Evolutionary conservation across 1,284 basidiomycete species (phyloP), one percentile per base, ranked within the genome.

Genomic region (Ganoderma resinaceum): DNA sequence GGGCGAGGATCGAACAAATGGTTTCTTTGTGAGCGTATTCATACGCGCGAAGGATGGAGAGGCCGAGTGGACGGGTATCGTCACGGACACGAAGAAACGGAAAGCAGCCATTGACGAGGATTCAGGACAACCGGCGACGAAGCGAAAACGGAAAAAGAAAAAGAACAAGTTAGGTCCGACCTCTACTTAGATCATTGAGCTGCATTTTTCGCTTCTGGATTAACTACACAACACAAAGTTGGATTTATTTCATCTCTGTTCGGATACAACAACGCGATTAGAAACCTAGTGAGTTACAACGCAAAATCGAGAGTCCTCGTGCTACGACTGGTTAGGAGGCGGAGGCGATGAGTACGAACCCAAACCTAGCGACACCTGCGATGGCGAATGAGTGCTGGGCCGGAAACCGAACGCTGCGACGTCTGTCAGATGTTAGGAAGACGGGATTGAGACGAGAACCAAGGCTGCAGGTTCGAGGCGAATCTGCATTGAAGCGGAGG

Each of bases 11-110:
- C 88, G 87, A 52, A 98, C 96, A 20, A 98, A 98, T 77, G 96
- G 96, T 0, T 98, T 98, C 83, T 98, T 98, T 74, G 95, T 98
- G 26, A 90, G 94, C 33, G 94, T 95, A 78, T 95, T 97, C 76
- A 82, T 94, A 57, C 76, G 77, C 14, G 31, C 20, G 60, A 58
- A 61, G 55, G 65, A 69, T 38, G 66, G 63, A 37, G 67, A 60
- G 33, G 49, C 66, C 40, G 12, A 63, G 26, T 61, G 66, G 62
- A 64, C 58, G 18, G 14, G 49, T 40, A 29, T 38, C n/a, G 66
- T 40, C 7, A 49, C 38, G 37, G 43, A 33, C 16, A 58, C 42
- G 18, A 61, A 63, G 52, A 71, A 68, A 62, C 62, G 63, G 63
- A 71, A 66, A 57, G 23, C 59, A 11, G 18, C 3, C 14, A 68